Conservation (phyloP, 2,329 filamentous ascomycete genomes). For the Dactylellina sp. region DNA sequence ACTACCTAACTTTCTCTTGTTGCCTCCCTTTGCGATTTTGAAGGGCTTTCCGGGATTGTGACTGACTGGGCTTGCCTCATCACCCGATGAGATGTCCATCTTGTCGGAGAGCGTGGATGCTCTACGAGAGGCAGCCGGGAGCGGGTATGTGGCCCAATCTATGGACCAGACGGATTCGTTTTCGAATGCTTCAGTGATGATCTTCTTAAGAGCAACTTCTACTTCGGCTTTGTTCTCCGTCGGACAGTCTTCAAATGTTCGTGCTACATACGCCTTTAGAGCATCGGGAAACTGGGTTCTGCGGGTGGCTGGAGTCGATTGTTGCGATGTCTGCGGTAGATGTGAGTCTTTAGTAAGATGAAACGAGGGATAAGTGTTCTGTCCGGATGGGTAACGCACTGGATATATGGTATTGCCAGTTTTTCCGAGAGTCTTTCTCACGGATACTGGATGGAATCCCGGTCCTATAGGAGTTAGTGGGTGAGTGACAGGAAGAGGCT, state of each 20-base stretch:
- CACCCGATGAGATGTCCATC: conserved; percentile 54
- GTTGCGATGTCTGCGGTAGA: conserved; percentile 30
- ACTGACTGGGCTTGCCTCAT: conserved; percentile 28
- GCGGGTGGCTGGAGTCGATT: conserved; percentile 12
- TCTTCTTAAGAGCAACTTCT: conserved; percentile 83
- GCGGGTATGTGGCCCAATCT: conserved; percentile 84
- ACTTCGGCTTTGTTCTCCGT: conserved; percentile 71
- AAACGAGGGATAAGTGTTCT: conserved; percentile 26
- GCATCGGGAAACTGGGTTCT: conserved; percentile 59
- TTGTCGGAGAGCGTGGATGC: conserved; percentile 24
- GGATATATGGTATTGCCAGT: conserved; percentile 7
- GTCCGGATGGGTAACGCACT: conserved; percentile 32
- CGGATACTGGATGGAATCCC: conserved; percentile 46
- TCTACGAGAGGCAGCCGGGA: conserved; percentile 67
- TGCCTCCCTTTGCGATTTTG: conserved; percentile 39
- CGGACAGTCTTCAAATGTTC: conserved; percentile 72
- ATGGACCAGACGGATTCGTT: conserved; percentile 76
- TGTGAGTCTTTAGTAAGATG: conserved; percentile 21
- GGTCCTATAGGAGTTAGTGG: conserved; percentile 38
- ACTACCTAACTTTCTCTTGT: conserved; percentile 56
- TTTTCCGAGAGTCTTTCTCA: conserved; percentile 52
- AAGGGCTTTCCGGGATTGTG: conserved; percentile 8
- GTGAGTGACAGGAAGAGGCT: neutral
- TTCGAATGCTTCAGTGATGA: conserved; percentile 85
- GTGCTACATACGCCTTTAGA: conserved; percentile 61